Percentiles rank a stretch among this genome's conserved stretches.
Conservation (phyloP, 108 stramenopile genomes). For the Cyclotella baltica region DNA sequence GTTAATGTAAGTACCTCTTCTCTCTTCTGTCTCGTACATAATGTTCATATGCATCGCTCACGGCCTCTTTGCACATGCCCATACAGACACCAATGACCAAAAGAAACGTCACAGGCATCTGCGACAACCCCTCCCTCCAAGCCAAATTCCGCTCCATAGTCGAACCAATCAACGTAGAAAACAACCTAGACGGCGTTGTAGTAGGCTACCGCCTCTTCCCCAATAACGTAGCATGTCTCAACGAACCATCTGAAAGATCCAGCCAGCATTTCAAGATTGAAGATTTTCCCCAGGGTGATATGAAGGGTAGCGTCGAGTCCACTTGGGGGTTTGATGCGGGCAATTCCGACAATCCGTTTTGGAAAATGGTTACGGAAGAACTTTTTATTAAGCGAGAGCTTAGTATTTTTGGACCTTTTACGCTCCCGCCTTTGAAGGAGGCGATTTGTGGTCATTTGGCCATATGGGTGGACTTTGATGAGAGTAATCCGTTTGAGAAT, state of each 20-base stretch:
- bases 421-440: slow-evolving; percentile 21
- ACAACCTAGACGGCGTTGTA: slow-evolving; percentile 38
- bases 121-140: slow-evolving; percentile 24
- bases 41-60: not conserved
- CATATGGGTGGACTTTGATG: slow-evolving; percentile 24
- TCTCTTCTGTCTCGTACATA: not conserved
- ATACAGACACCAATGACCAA: slow-evolving; percentile 12
- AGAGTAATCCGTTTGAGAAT: not conserved
- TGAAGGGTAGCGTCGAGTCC: slow-evolving; percentile 10
- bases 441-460: slow-evolving; percentile 42
- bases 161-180: slow-evolving; percentile 33
- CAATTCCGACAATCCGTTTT: slow-evolving; percentile 23
- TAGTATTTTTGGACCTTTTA: slow-evolving; percentile 45
- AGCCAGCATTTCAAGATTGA: slow-evolving; percentile 14
- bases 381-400: slow-evolving; percentile 40
- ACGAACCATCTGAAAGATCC: slow-evolving; percentile 26
- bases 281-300: slow-evolving; percentile 35
- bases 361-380: slow-evolving; percentile 35
- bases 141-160: slow-evolving; percentile 27
- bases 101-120: slow-evolving; percentile 44
- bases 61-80: slow-evolving; percentile 2
- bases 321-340: slow-evolving; percentile 31
- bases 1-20: not conserved
- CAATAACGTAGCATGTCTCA: slow-evolving; percentile 39
- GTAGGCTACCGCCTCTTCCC: slow-evolving; percentile 50